Percentiles rank a stretch among this genome's conserved stretches.
Conservation (phyloP, 352 stramenopile species). For the Plasmopara muralis region DNA sequence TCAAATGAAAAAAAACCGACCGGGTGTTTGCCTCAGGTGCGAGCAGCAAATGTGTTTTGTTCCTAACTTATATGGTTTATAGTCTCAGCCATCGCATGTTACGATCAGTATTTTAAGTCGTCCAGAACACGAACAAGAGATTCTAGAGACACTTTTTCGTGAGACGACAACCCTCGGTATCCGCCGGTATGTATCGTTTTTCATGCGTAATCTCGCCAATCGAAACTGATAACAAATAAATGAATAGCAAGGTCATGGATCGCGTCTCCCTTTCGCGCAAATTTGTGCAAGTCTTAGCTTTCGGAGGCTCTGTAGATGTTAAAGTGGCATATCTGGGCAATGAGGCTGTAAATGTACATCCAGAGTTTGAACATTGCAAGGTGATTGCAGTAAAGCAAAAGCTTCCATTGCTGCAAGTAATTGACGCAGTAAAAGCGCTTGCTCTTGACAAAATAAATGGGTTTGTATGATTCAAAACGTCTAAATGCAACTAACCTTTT, state of each 20-base stretch:
- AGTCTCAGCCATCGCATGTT: not conserved
- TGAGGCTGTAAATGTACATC: constrained; percentile 61
- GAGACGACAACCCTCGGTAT: constrained; percentile 89
- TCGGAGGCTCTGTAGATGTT: constrained; percentile 40
- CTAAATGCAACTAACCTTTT: too few species aligned
- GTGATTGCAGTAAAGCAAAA: constrained; percentile 35
- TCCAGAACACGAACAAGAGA: constrained; percentile 38
- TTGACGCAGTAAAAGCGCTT: constrained; percentile 44
- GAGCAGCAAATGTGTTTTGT: not conserved
- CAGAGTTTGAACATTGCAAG: constrained; percentile 84
- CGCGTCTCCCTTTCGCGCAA: constrained; percentile 45
- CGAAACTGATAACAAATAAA: constrained; percentile 9
- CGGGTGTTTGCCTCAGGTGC: constrained; percentile 67
- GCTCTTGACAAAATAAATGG: constrained; percentile 10
- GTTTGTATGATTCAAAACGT: not conserved
- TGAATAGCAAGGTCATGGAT: constrained; percentile 47
- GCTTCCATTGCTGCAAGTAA: constrained; percentile 48
- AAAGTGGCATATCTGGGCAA: constrained; percentile 53
- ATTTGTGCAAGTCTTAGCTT: constrained; percentile 41
- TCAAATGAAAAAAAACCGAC: constrained; percentile 90
- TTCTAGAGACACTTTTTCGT: constrained; percentile 61
- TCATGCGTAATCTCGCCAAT: not conserved
- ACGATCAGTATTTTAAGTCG: constrained; percentile 64
- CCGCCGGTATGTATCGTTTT: constrained; percentile 42
- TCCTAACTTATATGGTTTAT: not conserved